phyloP scores from a whole-genome alignment of 345 rosid genomes.

The Kernera saxatilis region DNA sequence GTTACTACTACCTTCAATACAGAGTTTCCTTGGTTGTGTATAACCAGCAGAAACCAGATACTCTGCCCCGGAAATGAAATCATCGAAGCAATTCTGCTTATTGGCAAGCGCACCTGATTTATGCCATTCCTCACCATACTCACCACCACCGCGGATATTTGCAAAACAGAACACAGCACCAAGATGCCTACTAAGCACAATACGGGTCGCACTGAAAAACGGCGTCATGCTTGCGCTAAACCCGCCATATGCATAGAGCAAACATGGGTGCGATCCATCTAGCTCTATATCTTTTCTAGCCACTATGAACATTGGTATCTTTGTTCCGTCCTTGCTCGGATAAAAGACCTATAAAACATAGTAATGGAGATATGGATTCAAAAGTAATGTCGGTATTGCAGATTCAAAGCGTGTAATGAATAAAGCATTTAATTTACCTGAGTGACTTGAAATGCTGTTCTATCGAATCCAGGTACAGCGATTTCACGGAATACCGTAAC shows the following conservation, averaged over 20 bases:
- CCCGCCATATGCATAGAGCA: constrained; percentile 92
- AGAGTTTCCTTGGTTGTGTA: constrained; percentile 64
- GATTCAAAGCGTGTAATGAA: neutral
- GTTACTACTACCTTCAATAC: constrained; percentile 94
- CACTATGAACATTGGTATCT: constrained; percentile 76
- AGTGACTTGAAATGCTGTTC: constrained; percentile 55
- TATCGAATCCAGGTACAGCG: constrained; percentile 68
- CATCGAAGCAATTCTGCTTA: constrained; percentile 90
- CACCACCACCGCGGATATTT: constrained; percentile 96
- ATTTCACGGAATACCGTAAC: constrained; percentile 78
- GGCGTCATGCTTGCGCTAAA: constrained; percentile 73
- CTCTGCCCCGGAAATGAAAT: constrained; percentile 77
- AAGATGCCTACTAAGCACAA: constrained; percentile 62
- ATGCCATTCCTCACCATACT: constrained; percentile 98
- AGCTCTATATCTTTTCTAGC: constrained; percentile 49
- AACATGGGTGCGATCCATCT: constrained; percentile 87
- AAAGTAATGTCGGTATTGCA: neutral
- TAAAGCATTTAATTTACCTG: constrained; percentile 55
- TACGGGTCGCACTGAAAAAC: constrained; percentile 61
- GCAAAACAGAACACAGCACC: constrained; percentile 80
- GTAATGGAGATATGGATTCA: neutral
- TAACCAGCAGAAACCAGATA: constrained; percentile 72
- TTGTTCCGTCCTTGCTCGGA: constrained; percentile 75
- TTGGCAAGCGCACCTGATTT: constrained; percentile 70
- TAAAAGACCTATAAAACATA: constrained; percentile 56